Evolutionary conservation across 495 filamentous ascomycete genomes (phyloP).

Genomic region (Alectoria sarmentosa): DNA sequence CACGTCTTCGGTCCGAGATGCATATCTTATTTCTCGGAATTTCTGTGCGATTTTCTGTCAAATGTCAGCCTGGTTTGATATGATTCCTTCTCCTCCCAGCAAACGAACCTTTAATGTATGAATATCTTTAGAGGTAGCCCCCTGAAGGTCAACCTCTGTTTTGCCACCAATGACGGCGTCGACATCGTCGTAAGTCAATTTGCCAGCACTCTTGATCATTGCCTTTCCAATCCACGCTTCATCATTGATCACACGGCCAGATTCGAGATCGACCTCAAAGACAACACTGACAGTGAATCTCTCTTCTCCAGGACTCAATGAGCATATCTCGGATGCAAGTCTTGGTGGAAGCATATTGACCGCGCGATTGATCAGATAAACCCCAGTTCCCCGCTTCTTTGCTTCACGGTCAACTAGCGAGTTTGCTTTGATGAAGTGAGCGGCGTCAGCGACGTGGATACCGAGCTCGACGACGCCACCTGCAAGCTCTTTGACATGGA

Average conservation of each 20-base stretch:
- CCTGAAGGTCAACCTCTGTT: constrained; percentile 49
- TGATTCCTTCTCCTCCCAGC: background rate
- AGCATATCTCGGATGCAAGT: constrained; percentile 79
- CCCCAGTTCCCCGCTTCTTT: constrained; percentile 94
- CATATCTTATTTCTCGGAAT: constrained; percentile 80
- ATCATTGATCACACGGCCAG: constrained; percentile 68
- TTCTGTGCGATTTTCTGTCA: constrained; percentile 62
- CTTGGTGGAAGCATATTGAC: constrained; percentile 86
- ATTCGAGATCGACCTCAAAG: constrained; percentile 75
- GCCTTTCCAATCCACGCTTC: constrained; percentile 91
- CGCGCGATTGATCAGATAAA: constrained; percentile 84
- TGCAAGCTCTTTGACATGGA: constrained; percentile 75
- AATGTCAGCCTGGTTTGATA: constrained; percentile 26
- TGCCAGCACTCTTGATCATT: constrained; percentile 84
- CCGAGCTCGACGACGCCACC: constrained; percentile 90
- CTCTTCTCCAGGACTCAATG: constrained; percentile 76
- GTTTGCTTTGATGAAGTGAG: constrained; percentile 94
- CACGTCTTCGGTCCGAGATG: constrained; percentile 66
- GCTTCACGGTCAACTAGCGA: constrained; percentile 95
- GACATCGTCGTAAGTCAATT: constrained; percentile 75
- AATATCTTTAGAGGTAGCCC: constrained; percentile 61
- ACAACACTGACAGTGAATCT: constrained; percentile 88
- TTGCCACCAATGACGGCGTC: constrained; percentile 66
- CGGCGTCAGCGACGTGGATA: constrained; percentile 91
- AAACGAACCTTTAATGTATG: constrained; percentile 63